Evolutionary conservation across 768 basidiomycete genomes (phyloP).

Genomic region (Paxillus rubicundulus): DNA sequence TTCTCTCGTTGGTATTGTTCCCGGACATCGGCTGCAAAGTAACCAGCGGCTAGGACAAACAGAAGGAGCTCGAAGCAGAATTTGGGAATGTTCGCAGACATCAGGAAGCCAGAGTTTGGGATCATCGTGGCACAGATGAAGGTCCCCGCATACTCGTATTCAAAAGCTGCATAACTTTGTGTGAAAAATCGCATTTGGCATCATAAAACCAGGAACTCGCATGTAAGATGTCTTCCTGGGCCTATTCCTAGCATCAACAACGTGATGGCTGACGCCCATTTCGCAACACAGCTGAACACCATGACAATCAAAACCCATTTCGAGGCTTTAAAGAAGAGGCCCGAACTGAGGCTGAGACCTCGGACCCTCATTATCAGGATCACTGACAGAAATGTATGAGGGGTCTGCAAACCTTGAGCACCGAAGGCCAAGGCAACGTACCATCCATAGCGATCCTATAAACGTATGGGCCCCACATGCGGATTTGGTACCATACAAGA

Average conservation of each 20-base stretch:
- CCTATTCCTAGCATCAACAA: constrained; percentile 12
- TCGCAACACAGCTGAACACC: constrained; percentile 5
- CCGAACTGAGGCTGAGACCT: constrained; percentile 6
- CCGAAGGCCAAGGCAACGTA: background rate
- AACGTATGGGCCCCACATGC: constrained; percentile 11
- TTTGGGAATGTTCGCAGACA: constrained; percentile 6
- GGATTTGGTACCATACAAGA: constrained; percentile 14
- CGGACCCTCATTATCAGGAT: constrained; percentile 22
- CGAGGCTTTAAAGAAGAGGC: constrained; percentile 3
- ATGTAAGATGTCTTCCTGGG: constrained; percentile 2
- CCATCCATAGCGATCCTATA: constrained; percentile 20
- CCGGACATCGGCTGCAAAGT: constrained; percentile 5
- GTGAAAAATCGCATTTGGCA: background rate
- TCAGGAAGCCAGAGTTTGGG: background rate
- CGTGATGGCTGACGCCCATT: constrained; percentile 1
- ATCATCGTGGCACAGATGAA: constrained; percentile 3
- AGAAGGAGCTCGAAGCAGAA: constrained; percentile 16
- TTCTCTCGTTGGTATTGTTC: background rate
- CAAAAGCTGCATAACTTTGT: background rate
- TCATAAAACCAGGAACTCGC: constrained; percentile 2
- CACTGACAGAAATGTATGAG: constrained; percentile 4
- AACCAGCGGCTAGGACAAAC: constrained; percentile 14
- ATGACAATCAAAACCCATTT: constrained; percentile 9
- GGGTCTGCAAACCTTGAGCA: too few relatives aligned
- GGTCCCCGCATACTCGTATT: background rate